These are phyloP conservation scores for Pneumocystis wakefieldiae DNA, from an alignment of 1,139 yeast genomes.

Conservation along the genomic window DNA sequence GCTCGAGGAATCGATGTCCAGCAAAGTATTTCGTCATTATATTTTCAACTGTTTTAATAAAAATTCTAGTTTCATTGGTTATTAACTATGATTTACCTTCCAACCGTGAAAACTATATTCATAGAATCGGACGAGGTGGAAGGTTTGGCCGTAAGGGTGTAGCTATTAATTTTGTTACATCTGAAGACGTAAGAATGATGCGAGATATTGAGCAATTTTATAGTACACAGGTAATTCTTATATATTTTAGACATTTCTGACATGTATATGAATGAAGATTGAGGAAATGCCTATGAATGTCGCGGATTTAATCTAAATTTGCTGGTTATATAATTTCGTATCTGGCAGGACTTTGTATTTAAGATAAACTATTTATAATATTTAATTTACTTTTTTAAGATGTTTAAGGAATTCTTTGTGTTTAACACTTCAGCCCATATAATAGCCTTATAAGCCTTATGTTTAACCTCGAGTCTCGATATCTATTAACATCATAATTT, in stretches of 20 bases:
- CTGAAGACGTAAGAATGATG: constrained; percentile 80
- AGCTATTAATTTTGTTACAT: constrained; percentile 94
- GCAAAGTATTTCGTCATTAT: constrained; percentile 31
- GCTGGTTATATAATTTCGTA: not conserved
- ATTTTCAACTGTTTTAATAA: not conserved
- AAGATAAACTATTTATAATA: not conserved
- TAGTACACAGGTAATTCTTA: constrained; percentile 52
- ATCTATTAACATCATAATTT: too few relatives aligned
- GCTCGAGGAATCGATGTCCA: constrained; percentile 99
- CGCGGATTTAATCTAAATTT: constrained; percentile 10
- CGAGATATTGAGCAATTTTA: constrained; percentile 97
- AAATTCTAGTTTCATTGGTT: constrained; percentile 61
- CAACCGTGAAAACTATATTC: constrained; percentile 96
- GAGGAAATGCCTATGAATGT: constrained; percentile 96
- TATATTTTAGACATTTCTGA: not conserved
- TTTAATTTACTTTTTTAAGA: not conserved
- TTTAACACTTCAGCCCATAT: not conserved
- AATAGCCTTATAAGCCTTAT: too few relatives aligned
- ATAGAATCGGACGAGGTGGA: constrained; percentile 99
- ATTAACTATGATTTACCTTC: constrained; percentile 96
- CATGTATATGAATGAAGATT: constrained; percentile 26
- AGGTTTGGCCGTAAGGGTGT: constrained; percentile 99
- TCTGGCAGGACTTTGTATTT: not conserved
- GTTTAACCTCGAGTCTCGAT: too few relatives aligned
- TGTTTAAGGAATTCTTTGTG: too few relatives aligned